These are phyloP conservation scores for Gypsophila paniculata DNA, from an alignment of 179 eudicot species.

Conservation along the genomic window DNA sequence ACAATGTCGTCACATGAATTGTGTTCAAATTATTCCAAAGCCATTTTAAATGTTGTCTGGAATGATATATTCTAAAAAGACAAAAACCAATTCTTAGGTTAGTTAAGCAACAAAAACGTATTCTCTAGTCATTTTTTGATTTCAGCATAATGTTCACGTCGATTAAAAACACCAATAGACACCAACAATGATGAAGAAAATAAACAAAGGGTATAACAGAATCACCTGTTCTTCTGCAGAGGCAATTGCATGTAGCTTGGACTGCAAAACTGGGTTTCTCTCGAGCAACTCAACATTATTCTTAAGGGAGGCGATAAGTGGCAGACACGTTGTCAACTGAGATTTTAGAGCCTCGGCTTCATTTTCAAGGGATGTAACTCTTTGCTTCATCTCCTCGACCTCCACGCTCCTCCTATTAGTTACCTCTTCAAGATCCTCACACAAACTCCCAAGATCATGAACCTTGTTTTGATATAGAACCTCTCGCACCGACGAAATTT, in stretches of 20 bases:
- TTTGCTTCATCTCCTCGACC: constrained; percentile 59
- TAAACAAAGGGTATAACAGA: background rate
- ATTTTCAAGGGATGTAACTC: constrained; percentile 49
- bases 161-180: background rate
- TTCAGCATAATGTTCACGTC: background rate
- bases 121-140: background rate
- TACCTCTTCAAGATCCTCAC: constrained; percentile 61
- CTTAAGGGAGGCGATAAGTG: constrained; percentile 52
- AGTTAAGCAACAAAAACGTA: background rate
- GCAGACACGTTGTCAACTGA: constrained; percentile 58
- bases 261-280: constrained; percentile 39
- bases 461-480: constrained; percentile 65
- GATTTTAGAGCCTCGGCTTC: constrained; percentile 60
- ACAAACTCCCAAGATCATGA: constrained; percentile 59
- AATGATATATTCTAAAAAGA: too few relatives aligned
- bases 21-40: background rate
- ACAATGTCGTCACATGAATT: too few relatives aligned
- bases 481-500: constrained; percentile 68
- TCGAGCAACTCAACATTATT: constrained; percentile 60
- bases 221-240: constrained; percentile 43
- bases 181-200: constrained; percentile 1
- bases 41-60: background rate
- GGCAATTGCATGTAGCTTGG: constrained; percentile 33
- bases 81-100: background rate
- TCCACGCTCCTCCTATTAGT: constrained; percentile 47